Evolutionary conservation across 2,329 filamentous ascomycete genomes (phyloP), one percentile per base, ranked within the genome.

Genomic region (Talaromyces sp.): DNA sequence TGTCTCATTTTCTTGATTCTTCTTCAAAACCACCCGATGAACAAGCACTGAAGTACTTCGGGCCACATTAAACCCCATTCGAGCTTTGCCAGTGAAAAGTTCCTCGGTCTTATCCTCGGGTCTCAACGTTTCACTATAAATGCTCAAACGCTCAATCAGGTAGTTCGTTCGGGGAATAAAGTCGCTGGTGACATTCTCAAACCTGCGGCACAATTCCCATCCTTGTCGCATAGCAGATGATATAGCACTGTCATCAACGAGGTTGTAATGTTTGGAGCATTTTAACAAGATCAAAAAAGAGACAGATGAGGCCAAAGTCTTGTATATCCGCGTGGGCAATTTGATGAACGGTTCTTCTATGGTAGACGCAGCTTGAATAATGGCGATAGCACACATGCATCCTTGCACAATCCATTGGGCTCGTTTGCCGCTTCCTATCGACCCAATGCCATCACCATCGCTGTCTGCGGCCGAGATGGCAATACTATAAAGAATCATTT

Each of bases 401-500:
- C n/a, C 38, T 19, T 65, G 64, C 8, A 61, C 27, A 3, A 65
- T 59, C 64, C 64, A 65, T 27, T 58, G 58, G n/a, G 29, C 29
- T 45, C 47, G 38, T 19, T 40, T 47, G 10, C 58, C 58, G 4
- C 15, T 34, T 29, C 11, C 25, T 29, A 4, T 15, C 13, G n/a
- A 7, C 5, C 17, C 2, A 3, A 8, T 8, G 1, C 27, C 43
- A 38, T 29, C 40, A 19, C 15, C 22, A 3, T 47, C 13, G 22
- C 25, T 31, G n/a, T 54, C 34, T 6, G 15, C 27, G 17, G 45
- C 60, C 13, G 66, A 54, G 8, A 66, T 60, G 11, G 66, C 56
- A 59, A 66, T 29, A 7, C 53, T 51, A 27, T 68, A 68, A 1
- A 68, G 25, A 22, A 68, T 25, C 36, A 66, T 51, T 15, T 43